Percentiles rank a stretch among this genome's conserved stretches.
These are phyloP conservation scores for Orbilia brochopaga DNA, from an alignment of 2,329 filamentous ascomycete genomes.

Conservation along the genomic window DNA sequence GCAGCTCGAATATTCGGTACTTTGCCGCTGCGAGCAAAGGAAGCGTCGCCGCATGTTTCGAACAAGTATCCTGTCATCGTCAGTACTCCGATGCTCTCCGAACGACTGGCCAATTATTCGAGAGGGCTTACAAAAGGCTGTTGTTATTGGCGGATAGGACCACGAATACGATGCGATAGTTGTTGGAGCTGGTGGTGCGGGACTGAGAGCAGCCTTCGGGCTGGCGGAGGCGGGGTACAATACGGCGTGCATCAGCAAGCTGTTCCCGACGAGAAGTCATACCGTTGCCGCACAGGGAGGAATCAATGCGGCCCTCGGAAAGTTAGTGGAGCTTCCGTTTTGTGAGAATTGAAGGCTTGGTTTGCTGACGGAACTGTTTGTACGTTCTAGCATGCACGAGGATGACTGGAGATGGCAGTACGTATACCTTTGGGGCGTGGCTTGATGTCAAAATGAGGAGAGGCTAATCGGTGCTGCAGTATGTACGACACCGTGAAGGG, in stretches of 20 bases:
- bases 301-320: conserved; percentile 86
- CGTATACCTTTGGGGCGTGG: conserved; percentile 8
- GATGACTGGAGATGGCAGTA: conserved; percentile 96
- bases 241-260: conserved; percentile 83
- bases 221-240: conserved; percentile 88
- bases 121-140: background rate
- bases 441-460: background rate
- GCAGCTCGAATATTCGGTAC: conserved; percentile 84
- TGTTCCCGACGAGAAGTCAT: conserved; percentile 84
- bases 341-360: background rate
- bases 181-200: conserved; percentile 81
- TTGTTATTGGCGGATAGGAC: conserved; percentile 65
- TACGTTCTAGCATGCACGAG: conserved; percentile 79
- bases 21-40: conserved; percentile 85
- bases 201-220: conserved; percentile 82
- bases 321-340: conserved; percentile 59
- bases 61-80: conserved; percentile 94
- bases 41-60: conserved; percentile 84
- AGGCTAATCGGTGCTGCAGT: conserved; percentile 52
- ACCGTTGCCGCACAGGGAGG: conserved; percentile 82
- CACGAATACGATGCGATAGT: conserved; percentile 99
- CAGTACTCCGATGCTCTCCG: conserved; percentile 59
- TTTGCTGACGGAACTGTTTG: conserved; percentile 10
- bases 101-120: background rate
- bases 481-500: conserved; percentile 99